phyloP scores from a whole-genome alignment of 228 moss, liverwort and hornwort genomes.

The Sphagnum magellanicum region DNA sequence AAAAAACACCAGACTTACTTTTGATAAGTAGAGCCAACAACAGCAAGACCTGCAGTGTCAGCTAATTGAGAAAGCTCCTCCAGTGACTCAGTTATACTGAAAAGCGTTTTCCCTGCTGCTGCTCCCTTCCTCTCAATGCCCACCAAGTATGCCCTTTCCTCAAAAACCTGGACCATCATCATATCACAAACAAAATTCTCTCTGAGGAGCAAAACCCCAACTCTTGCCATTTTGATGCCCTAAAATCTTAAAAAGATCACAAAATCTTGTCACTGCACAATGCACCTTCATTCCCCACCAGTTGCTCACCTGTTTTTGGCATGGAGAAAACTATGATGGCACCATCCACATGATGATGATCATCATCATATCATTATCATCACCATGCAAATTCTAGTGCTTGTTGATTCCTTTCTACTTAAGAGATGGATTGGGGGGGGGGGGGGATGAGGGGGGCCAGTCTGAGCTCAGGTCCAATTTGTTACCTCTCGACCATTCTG shows the following conservation, averaged over 20 bases:
- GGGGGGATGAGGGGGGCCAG: too few relatives aligned
- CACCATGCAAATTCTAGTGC: too few relatives aligned
- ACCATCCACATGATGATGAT: neutral
- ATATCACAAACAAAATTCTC: neutral
- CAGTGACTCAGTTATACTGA: conserved; percentile 75
- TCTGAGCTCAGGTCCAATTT: too few relatives aligned
- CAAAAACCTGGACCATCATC: conserved; percentile 46
- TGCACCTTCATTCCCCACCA: neutral
- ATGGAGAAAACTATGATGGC: neutral
- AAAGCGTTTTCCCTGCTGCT: conserved; percentile 52
- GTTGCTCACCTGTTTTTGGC: neutral
- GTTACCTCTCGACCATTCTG: conserved; percentile 85
- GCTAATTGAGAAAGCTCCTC: conserved; percentile 90
- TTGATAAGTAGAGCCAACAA: conserved; percentile 94
- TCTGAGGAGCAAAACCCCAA: neutral
- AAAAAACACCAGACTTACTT: conserved; percentile 37
- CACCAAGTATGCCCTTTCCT: conserved; percentile 85
- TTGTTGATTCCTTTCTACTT: neutral
- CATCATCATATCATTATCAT: too few relatives aligned
- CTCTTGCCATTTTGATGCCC: neutral
- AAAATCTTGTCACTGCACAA: neutral
- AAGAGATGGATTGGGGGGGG: neutral
- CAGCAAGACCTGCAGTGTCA: conserved; percentile 89
- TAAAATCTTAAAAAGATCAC: neutral
- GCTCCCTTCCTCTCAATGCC: conserved; percentile 88